Evolutionary conservation across 257 asterid species (phyloP).

Genomic region (Asclepias syriaca): DNA sequence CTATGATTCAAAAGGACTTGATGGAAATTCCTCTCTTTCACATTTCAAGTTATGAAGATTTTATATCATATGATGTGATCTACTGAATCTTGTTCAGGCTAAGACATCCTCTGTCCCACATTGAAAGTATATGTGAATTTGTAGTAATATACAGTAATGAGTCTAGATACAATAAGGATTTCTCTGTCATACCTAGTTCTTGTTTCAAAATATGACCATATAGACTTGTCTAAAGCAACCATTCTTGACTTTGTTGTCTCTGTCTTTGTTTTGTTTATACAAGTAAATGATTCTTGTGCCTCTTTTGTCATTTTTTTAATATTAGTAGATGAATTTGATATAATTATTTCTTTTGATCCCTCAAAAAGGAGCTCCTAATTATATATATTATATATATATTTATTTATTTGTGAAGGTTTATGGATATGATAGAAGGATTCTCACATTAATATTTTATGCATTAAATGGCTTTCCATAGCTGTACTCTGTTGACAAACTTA

Average conservation of each 20-base stretch:
- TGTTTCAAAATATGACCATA: too few species aligned
- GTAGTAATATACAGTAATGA: too few species aligned
- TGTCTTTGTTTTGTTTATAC: background rate
- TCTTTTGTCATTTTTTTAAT: too few species aligned
- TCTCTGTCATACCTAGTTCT: too few species aligned
- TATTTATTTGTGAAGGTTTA: background rate
- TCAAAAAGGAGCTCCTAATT: background rate
- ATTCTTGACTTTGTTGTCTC: slow-evolving; percentile 1
- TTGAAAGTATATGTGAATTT: too few species aligned
- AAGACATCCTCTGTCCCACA: too few species aligned
- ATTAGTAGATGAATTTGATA: background rate
- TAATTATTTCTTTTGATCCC: background rate
- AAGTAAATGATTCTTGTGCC: background rate
- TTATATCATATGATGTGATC: too few species aligned
- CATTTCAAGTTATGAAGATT: slow-evolving; percentile 27
- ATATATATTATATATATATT: background rate
- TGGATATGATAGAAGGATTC: background rate
- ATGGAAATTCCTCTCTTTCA: slow-evolving; percentile 29
- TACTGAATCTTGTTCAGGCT: too few species aligned
- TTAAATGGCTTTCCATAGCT: background rate
- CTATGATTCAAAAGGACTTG: slow-evolving; percentile 27
- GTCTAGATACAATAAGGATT: too few species aligned
- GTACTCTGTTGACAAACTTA: background rate
- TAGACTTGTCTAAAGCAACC: background rate
- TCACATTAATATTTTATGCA: background rate